Evolutionary conservation across 2,329 filamentous ascomycete genomes (phyloP).

Genomic region (Fusarium nodosum): DNA sequence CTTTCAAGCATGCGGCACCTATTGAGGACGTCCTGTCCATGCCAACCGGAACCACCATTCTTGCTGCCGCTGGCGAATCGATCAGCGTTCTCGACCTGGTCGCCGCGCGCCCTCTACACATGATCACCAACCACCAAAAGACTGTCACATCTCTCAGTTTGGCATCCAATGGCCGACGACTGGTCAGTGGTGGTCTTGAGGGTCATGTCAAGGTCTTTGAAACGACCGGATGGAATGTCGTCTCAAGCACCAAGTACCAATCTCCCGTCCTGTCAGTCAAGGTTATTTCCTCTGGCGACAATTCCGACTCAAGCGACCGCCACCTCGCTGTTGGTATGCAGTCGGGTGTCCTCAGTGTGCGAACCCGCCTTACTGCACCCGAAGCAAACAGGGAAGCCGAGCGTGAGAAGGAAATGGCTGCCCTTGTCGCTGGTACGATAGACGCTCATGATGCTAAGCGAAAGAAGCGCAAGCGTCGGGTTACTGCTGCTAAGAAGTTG

Average conservation of each 20-base stretch:
- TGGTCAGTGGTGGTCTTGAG: slow-evolving; percentile 91
- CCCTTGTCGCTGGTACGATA: slow-evolving; percentile 81
- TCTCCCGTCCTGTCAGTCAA: slow-evolving; percentile 88
- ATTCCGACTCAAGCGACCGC: slow-evolving; percentile 76
- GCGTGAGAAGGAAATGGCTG: slow-evolving; percentile 86
- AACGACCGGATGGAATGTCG: slow-evolving; percentile 93
- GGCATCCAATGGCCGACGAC: slow-evolving; percentile 82
- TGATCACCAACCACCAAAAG: slow-evolving; percentile 97
- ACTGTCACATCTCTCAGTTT: slow-evolving; percentile 90
- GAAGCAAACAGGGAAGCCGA: slow-evolving; percentile 83
- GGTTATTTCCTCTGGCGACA: slow-evolving; percentile 68
- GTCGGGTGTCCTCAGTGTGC: slow-evolving; percentile 89
- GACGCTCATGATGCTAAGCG: slow-evolving; percentile 81
- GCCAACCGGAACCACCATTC: slow-evolving; percentile 85
- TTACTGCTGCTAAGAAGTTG: slow-evolving; percentile 66
- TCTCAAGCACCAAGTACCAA: slow-evolving; percentile 94
- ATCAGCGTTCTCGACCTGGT: slow-evolving; percentile 94
- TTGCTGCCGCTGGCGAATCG: slow-evolving; percentile 86
- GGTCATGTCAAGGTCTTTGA: slow-evolving; percentile 98
- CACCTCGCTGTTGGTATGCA: slow-evolving; percentile 96
- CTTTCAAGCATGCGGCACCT: slow-evolving; percentile 92
- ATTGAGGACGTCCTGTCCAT: slow-evolving; percentile 91
- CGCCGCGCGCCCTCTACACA: slow-evolving; percentile 86
- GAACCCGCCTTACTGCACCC: slow-evolving; percentile 86
- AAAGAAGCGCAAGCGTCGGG: slow-evolving; percentile 74